These are phyloP conservation scores for Neoscytalidium dimidiatum DNA, from an alignment of 2,329 filamentous ascomycete species.

Conservation along the genomic window DNA sequence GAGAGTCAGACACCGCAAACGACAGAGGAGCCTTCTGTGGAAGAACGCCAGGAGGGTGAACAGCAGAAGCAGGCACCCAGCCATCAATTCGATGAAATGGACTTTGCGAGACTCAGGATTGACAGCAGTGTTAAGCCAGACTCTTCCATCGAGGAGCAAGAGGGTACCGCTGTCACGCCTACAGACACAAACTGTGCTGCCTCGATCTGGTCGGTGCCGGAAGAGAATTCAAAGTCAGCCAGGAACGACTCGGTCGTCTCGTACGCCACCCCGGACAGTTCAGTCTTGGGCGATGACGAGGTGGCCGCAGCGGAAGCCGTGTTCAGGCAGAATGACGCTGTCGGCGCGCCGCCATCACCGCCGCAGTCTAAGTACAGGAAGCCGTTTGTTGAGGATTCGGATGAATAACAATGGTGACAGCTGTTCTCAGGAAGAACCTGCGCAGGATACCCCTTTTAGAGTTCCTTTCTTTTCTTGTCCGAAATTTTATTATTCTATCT, in stretches of 20 bases:
- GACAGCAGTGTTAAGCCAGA: background rate
- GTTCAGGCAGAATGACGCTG: background rate
- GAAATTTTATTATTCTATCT: too few relatives aligned
- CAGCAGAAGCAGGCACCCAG: background rate
- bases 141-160: background rate
- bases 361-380: background rate
- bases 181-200: background rate
- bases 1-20: background rate
- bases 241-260: background rate
- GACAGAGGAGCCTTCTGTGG: background rate
- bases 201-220: slow-evolving; percentile 10
- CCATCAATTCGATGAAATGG: background rate
- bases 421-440: too few relatives aligned
- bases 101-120: background rate
- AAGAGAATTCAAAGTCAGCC: background rate
- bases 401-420: background rate
- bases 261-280: slow-evolving; percentile 7
- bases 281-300: slow-evolving; percentile 6
- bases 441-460: too few relatives aligned
- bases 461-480: too few relatives aligned
- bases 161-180: background rate
- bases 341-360: background rate
- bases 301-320: background rate
- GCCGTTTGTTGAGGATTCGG: slow-evolving; percentile 6
- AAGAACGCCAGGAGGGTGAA: background rate